Base-by-base conservation (phyloP, 1,284 basidiomycete genomes). In the Anthracocystis setariae region DNA sequence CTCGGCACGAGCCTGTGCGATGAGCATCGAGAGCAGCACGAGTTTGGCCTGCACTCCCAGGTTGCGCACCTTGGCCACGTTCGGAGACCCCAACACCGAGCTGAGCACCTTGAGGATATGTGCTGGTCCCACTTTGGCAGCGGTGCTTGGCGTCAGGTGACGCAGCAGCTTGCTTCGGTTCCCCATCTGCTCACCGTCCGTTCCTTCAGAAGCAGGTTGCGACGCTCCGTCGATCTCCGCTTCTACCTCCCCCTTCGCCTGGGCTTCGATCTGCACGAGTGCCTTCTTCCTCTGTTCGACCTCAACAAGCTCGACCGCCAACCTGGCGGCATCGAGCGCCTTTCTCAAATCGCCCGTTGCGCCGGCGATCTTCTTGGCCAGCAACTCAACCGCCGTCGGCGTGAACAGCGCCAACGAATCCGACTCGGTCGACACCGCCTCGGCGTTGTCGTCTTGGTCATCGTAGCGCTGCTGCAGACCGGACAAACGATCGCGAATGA, bases 291-390 rank as follows among this genome's bases (percentile, higher is more conserved):
- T 61, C 56, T 77, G 73, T 48, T 82, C 77, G 43, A 18, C 29
- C 62, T 84, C 82, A n/a, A 82, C 77, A 37, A 77, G 46, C 49
- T 84, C 82, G 35, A 85, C 75, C 10, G 83, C 77, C 25, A 82
- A 73, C 2, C 84, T 72, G 9, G 81, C 74, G 17, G 84, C 77
- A 46, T 83, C 80, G 44, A 85, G 77, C 40, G 84, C 82, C 35
- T 82, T 81, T 25, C 84, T 75, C 15, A 85, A 56, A 61, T 85
- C 84, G 15, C 84, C 84, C 0, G 84, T 83, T 0, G 76, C 78
- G 3, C 80, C 72, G 15, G 84, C 83, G 40, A 85, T 79, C 65
- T 83, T 84, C 53, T 82, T 83, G 2, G 84, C 75, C n/a, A 82
- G 78, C 18, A 85, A 72, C 39, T 84, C 79, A 27, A 85, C 78